Evolutionary conservation across 495 filamentous ascomycete genomes (phyloP), one percentile per base, ranked within the genome.

Genomic region (Ascobolus immersus): DNA sequence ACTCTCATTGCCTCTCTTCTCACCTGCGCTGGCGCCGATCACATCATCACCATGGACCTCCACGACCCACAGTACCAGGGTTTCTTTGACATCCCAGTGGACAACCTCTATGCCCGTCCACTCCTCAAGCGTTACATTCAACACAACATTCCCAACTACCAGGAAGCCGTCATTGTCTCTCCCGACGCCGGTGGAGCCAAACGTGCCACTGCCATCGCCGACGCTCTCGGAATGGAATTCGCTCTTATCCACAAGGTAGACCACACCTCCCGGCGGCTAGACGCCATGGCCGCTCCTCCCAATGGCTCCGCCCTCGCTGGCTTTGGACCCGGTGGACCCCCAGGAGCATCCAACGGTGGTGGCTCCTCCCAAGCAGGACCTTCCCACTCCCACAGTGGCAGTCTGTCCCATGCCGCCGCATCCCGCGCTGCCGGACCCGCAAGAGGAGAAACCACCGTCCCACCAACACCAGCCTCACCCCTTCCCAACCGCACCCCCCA

Each of bases 11-110:
- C 86, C 15, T 81, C 93, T 50, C 66, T 96, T 33, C 56, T 96
- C 36, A 93, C 80, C 25, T 93, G 81, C 51, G 86, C 86, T 39
- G 86, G 86, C 33, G 80, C 86, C 15, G 89, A 96, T 55, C 86
- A 94, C 53, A 64, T 96, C 50, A 80, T 96, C 46, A 94, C 86
- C 2, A 84, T 92, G 69, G 86, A 96, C 51, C 61, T 96, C 34
- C 86, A 96, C 48, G 86, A 94, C 51, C 81, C 89, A 39, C 89
- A 94, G 54, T 94, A 94, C 50, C 86, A 96, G 52, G 86, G 86
- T 29, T 96, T 89, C 61, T 94, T 96, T 45, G 86, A 94, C 47
- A 92, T 94, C 34, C 84, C 82, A 1, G 89, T 94, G 33, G 86
- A 96, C 49, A 96, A 96, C 47, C 61, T 96, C 12, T 90, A 91